These are phyloP conservation scores for Oxalis stricta DNA, from an alignment of 441 rosid genomes.

Conservation along the genomic window DNA sequence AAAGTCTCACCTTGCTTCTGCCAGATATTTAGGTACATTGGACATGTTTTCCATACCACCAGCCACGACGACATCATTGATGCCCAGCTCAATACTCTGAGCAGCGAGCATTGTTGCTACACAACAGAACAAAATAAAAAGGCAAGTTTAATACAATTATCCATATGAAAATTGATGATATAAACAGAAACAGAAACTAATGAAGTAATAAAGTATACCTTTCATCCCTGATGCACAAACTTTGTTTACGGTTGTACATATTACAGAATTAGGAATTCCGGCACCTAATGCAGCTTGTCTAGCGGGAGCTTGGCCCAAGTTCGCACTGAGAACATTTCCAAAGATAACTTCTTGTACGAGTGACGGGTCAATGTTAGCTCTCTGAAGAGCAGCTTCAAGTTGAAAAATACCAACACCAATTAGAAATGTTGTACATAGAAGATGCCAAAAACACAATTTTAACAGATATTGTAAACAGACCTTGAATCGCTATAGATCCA, in stretches of 20 bases:
- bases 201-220: constrained; percentile 27
- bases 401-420: neutral
- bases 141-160: constrained; percentile 1
- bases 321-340: constrained; percentile 93
- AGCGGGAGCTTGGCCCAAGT: constrained; percentile 97
- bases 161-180: neutral
- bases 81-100: constrained; percentile 86
- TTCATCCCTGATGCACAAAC: constrained; percentile 99
- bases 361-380: constrained; percentile 76
- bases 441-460: constrained; percentile 5
- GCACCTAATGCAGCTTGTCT: constrained; percentile 96
- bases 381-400: constrained; percentile 69
- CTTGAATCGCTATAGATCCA: constrained; percentile 81
- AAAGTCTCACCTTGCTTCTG: constrained; percentile 93
- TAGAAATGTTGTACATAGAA: neutral
- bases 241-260: constrained; percentile 89
- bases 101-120: constrained; percentile 89
- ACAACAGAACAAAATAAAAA: neutral
- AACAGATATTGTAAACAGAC: constrained; percentile 18
- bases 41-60: constrained; percentile 99
- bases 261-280: constrained; percentile 74
- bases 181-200: neutral
- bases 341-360: constrained; percentile 86
- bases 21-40: constrained; percentile 76
- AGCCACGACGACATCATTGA: constrained; percentile 86